A percentile compares a stretch with the other conserved stretches of the same genome.
Conservation (phyloP, 2,329 filamentous ascomycete genomes). For the Alternaria rosae region DNA sequence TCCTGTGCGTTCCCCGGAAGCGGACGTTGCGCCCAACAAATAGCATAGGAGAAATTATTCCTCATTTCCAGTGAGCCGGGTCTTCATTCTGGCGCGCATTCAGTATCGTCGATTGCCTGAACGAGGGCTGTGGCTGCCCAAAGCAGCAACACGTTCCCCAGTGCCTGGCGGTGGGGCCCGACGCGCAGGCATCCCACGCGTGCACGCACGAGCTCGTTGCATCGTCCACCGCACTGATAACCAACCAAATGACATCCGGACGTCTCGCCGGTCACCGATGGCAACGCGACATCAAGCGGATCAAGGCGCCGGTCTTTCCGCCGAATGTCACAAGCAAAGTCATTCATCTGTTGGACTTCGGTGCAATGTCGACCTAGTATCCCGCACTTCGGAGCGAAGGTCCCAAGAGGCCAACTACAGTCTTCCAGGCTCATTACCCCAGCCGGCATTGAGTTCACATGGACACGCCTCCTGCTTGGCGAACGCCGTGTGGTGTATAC, state of each 20-base stretch:
- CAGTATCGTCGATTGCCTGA: slow-evolving; percentile 20
- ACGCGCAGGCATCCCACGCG: slow-evolving; percentile 12
- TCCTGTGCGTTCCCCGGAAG: slow-evolving; percentile 17
- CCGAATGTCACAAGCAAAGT: slow-evolving; percentile 13
- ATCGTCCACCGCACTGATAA: slow-evolving; percentile 15
- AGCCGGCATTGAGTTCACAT: slow-evolving; percentile 39
- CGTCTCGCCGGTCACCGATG: slow-evolving; percentile 18
- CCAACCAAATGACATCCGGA: slow-evolving; percentile 8
- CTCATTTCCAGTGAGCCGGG: slow-evolving; percentile 23
- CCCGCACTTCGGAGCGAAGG: slow-evolving; percentile 13
- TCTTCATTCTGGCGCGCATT: slow-evolving; percentile 18
- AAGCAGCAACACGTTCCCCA: slow-evolving; percentile 22
- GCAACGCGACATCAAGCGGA: slow-evolving; percentile 11
- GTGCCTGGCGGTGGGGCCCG: slow-evolving; percentile 16
- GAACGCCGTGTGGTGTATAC: slow-evolving; percentile 26
- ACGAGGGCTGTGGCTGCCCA: slow-evolving; percentile 8
- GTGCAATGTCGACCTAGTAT: slow-evolving; percentile 10
- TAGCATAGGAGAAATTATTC: slow-evolving; percentile 7
- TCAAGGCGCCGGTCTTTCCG: slow-evolving; percentile 7
- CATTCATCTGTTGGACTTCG: slow-evolving; percentile 7
- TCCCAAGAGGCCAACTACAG: slow-evolving; percentile 25
- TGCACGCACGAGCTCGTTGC: slow-evolving; percentile 17
- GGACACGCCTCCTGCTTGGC: slow-evolving; percentile 39
- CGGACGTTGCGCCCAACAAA: slow-evolving; percentile 15
- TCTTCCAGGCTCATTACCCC: slow-evolving; percentile 26